These are phyloP conservation scores for Tetrapyrgos nigripes DNA, from an alignment of 1,284 basidiomycete species.

Conservation along the genomic window DNA sequence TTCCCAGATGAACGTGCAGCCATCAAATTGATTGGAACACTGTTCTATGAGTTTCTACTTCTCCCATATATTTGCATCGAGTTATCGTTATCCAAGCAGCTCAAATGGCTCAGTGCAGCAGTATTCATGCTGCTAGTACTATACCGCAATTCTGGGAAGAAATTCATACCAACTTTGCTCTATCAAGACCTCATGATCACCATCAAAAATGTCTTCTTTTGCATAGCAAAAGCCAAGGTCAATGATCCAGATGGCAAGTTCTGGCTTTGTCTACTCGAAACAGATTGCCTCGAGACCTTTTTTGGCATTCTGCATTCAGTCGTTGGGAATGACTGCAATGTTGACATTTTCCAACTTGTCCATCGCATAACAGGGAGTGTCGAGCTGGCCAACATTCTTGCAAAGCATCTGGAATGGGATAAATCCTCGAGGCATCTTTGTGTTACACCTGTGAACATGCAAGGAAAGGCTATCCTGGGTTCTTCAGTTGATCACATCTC, in stretches of 20 bases:
- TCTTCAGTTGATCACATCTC: neutral
- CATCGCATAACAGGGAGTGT: no score
- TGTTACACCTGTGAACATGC: neutral
- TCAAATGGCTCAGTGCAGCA: slow-evolving; percentile 39
- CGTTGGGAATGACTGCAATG: slow-evolving; percentile 41
- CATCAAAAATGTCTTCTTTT: slow-evolving; percentile 39
- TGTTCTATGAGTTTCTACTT: slow-evolving; percentile 27
- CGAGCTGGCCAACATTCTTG: slow-evolving; percentile 38
- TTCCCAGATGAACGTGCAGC: slow-evolving; percentile 23
- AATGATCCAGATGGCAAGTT: slow-evolving; percentile 36
- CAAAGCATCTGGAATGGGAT: slow-evolving; percentile 44
- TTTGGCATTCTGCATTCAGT: no score
- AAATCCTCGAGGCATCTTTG: slow-evolving; percentile 31
- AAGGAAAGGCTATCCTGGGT: neutral
- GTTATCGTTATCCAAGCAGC: slow-evolving; percentile 39
- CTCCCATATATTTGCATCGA: no score
- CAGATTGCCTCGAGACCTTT: slow-evolving; percentile 42
- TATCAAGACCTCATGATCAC: no score
- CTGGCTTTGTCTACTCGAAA: slow-evolving; percentile 42
- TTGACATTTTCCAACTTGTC: slow-evolving; percentile 37
- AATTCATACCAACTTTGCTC: no score
- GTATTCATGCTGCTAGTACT: slow-evolving; percentile 36
- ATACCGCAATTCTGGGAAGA: slow-evolving; percentile 23
- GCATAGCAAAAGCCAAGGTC: slow-evolving; percentile 42
- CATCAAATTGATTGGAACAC: slow-evolving; percentile 29